phyloP scores from a whole-genome alignment of 306 rosid genomes.

The Castanea mollissima region DNA sequence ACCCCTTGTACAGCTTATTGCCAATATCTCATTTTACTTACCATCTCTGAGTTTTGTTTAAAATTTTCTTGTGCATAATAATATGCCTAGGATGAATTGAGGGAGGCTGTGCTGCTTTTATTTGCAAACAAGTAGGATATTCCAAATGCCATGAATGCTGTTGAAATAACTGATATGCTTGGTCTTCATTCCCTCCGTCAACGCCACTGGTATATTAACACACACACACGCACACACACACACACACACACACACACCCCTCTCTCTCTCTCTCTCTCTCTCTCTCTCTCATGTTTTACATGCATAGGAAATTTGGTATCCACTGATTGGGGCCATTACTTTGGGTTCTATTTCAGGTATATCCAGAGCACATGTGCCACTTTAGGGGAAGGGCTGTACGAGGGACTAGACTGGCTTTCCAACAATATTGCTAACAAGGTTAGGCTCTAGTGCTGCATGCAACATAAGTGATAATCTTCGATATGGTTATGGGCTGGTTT shows the following conservation, averaged over 20 bases:
- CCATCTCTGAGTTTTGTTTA: neutral
- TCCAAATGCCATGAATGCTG: too few species aligned
- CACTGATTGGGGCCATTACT: neutral
- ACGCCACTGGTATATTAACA: too few species aligned
- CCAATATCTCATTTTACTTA: neutral
- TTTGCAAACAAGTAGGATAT: too few species aligned
- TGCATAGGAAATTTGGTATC: neutral
- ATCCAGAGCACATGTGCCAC: constrained; percentile 58
- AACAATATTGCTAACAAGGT: constrained; percentile 55
- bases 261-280: too few species aligned
- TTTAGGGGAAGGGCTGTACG: constrained; percentile 54
- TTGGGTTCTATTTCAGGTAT: constrained; percentile 18
- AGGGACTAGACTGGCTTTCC: constrained; percentile 59
- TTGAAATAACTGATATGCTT: too few species aligned
- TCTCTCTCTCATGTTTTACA: neutral
- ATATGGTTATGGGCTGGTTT: neutral
- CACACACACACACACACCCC: too few species aligned
- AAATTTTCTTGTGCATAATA: neutral
- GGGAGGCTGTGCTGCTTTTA: too few species aligned
- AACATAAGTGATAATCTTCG: neutral
- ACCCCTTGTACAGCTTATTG: neutral
- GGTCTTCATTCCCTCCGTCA: too few species aligned
- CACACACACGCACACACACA: too few species aligned
- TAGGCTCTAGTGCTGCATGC: neutral
- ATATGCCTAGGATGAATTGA: too few species aligned